Evolutionary conservation across 306 rosid genomes (phyloP).

Genomic region (Dicorynia guianensis): DNA sequence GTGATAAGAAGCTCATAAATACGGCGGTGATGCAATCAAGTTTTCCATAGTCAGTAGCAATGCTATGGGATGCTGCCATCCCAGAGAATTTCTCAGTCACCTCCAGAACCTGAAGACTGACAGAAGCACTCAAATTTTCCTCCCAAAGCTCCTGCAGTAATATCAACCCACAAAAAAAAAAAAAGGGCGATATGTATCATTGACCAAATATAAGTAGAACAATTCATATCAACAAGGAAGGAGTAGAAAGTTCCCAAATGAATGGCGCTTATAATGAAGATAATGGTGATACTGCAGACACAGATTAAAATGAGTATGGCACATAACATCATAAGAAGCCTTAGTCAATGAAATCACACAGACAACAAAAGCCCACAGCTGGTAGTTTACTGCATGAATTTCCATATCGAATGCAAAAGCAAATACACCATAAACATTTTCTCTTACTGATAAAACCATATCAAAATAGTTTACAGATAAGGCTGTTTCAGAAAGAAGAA

Average conservation of each 20-base stretch:
- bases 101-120: constrained; percentile 95
- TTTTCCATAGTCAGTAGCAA: constrained; percentile 93
- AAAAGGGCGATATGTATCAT: constrained; percentile 10
- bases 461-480: neutral
- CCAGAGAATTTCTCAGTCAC: constrained; percentile 79
- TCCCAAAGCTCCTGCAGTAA: constrained; percentile 95
- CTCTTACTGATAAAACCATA: constrained; percentile 1
- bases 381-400: constrained; percentile 8
- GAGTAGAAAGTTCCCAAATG: neutral
- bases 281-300: neutral
- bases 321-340: constrained; percentile 4
- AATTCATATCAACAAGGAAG: neutral
- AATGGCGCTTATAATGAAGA: constrained; percentile 15
- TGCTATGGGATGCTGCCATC: constrained; percentile 83
- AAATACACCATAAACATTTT: constrained; percentile 3
- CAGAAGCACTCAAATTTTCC: constrained; percentile 95
- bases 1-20: constrained; percentile 86
- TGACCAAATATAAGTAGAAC: constrained; percentile 19
- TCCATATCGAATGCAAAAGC: neutral
- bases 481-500: neutral
- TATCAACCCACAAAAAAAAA: neutral
- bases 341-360: neutral
- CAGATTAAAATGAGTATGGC: constrained; percentile 23
- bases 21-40: constrained; percentile 93
- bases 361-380: constrained; percentile 24